These are phyloP conservation scores for Populus hybrid DNA, from an alignment of 441 rosid species.

Conservation along the genomic window DNA sequence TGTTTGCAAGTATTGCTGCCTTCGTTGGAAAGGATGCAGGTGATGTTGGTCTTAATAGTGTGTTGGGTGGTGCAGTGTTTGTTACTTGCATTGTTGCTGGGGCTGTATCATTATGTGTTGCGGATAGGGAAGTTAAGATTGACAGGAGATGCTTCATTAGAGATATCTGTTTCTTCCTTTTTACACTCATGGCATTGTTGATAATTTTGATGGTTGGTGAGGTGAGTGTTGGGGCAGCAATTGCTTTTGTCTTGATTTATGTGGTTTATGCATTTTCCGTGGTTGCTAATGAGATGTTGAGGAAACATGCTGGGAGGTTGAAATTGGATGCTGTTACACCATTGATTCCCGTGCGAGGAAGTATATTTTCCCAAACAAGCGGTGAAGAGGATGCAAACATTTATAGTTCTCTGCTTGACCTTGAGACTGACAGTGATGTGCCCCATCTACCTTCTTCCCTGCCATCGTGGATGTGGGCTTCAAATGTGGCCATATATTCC, in stretches of 20 bases:
- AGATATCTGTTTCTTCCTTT: slow-evolving; percentile 76
- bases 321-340: slow-evolving; percentile 64
- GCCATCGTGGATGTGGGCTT: slow-evolving; percentile 97
- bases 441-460: slow-evolving; percentile 67
- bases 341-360: slow-evolving; percentile 74
- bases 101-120: slow-evolving; percentile 62
- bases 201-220: slow-evolving; percentile 58
- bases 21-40: slow-evolving; percentile 73
- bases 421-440: slow-evolving; percentile 54
- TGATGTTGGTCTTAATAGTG: slow-evolving; percentile 81
- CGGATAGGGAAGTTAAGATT: slow-evolving; percentile 60
- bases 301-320: slow-evolving; percentile 61
- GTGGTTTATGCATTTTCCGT: slow-evolving; percentile 63
- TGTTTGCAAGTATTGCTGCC: slow-evolving; percentile 89
- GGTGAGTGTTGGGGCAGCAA: slow-evolving; percentile 55
- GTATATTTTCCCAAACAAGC: slow-evolving; percentile 48
- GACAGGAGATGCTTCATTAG: slow-evolving; percentile 76
- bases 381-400: slow-evolving; percentile 51
- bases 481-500: slow-evolving; percentile 82
- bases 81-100: slow-evolving; percentile 82
- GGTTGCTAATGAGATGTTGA: slow-evolving; percentile 75
- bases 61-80: slow-evolving; percentile 86
- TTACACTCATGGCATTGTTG: slow-evolving; percentile 46
- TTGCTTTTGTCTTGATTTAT: slow-evolving; percentile 68
- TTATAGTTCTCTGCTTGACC: slow-evolving; percentile 60